Percentiles rank a stretch among this genome's conserved stretches.
phyloP scores from a whole-genome alignment of 2,329 filamentous ascomycete genomes.

The Tolypocladium nubicola region DNA sequence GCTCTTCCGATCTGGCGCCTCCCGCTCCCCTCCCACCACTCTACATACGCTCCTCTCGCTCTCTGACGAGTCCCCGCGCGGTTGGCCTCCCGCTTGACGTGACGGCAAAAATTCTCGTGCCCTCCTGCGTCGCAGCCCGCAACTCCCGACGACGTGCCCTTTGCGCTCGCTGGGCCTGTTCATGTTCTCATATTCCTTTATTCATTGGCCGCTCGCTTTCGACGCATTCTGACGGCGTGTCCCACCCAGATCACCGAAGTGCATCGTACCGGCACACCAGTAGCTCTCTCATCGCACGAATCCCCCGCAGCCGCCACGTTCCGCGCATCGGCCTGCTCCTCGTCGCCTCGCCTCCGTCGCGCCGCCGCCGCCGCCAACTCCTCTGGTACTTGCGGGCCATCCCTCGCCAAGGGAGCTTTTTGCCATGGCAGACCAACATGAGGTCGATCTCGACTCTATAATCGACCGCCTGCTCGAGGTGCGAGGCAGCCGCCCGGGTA shows the following conservation, averaged over 20 bases:
- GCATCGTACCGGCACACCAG: conserved; percentile 18
- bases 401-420: conserved; percentile 21
- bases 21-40: conserved; percentile 3
- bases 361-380: conserved; percentile 11
- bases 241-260: conserved; percentile 18
- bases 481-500: conserved; percentile 91
- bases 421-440: conserved; percentile 58
- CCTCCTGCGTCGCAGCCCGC: background rate
- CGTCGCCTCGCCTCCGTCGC: conserved; percentile 12
- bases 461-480: conserved; percentile 97
- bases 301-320: conserved; percentile 16
- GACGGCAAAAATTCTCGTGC: conserved; percentile 1
- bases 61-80: background rate
- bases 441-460: conserved; percentile 98
- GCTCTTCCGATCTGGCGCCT: background rate
- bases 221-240: background rate
- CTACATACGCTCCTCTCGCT: background rate
- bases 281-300: conserved; percentile 12
- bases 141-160: background rate
- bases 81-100: background rate
- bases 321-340: conserved; percentile 17
- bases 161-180: background rate
- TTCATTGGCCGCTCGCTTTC: background rate
- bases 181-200: background rate
- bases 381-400: conserved; percentile 27